These are phyloP conservation scores for Pilaira anomala DNA, from an alignment of 192 early-diverging fungal species.

Conservation along the genomic window DNA sequence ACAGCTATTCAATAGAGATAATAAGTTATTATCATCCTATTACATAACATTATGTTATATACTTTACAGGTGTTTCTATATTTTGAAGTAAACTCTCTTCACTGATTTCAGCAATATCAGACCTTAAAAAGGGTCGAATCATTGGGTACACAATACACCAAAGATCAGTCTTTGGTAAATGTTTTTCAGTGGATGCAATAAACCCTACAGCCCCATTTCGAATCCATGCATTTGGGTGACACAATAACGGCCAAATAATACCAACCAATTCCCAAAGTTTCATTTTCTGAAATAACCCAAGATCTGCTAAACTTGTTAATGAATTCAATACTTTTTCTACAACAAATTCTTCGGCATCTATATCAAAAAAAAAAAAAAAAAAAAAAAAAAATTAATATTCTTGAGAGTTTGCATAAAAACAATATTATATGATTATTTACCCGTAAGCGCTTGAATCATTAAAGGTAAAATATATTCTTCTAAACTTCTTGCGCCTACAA, in stretches of 20 bases:
- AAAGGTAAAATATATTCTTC: slow-evolving; percentile 94
- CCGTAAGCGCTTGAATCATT: slow-evolving; percentile 80
- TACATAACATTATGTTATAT: neutral
- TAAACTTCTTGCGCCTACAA: slow-evolving; percentile 81
- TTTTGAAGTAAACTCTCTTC: slow-evolving; percentile 61
- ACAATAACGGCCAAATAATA: slow-evolving; percentile 68
- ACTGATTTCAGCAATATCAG: slow-evolving; percentile 62
- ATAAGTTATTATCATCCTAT: slow-evolving; percentile 1
- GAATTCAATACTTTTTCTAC: slow-evolving; percentile 86
- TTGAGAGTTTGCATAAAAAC: neutral
- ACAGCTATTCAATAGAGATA: slow-evolving; percentile 34
- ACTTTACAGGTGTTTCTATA: slow-evolving; percentile 61
- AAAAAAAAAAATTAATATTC: neutral
- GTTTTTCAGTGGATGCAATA: slow-evolving; percentile 57
- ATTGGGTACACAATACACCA: slow-evolving; percentile 77
- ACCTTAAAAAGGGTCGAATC: slow-evolving; percentile 63
- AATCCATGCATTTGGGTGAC: slow-evolving; percentile 82
- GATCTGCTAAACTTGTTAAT: slow-evolving; percentile 71
- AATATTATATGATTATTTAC: slow-evolving; percentile 28
- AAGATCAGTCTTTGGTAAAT: slow-evolving; percentile 65
- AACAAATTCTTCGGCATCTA: slow-evolving; percentile 90
- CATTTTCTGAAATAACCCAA: slow-evolving; percentile 73
- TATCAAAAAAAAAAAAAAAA: too few relatives aligned
- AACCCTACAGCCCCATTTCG: slow-evolving; percentile 72
- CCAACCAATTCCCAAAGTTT: slow-evolving; percentile 71